Conservation (phyloP, 108 stramenopile genomes). For the Pseudonitzschia pungens region DNA sequence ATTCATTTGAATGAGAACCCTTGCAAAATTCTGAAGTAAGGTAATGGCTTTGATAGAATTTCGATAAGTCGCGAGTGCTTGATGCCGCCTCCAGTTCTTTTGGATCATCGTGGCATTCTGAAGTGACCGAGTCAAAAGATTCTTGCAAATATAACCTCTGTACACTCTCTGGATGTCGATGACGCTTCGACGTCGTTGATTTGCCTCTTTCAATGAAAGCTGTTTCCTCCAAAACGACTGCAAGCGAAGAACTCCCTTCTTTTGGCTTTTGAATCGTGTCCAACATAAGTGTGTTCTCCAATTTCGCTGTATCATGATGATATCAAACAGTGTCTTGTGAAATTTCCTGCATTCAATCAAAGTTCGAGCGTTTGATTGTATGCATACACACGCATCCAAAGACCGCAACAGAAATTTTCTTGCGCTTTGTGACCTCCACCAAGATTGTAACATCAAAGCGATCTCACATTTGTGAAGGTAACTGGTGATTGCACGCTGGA, state of each 20-base stretch:
- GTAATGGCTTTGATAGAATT: background rate
- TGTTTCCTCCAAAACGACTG: background rate
- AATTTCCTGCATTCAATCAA: slow-evolving; percentile 1
- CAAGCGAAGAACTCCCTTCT: background rate
- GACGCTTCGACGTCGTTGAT: slow-evolving; percentile 4
- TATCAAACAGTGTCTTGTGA: background rate
- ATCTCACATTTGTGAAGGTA: background rate
- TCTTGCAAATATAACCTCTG: background rate
- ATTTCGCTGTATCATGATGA: slow-evolving; percentile 2
- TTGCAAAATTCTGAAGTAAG: background rate
- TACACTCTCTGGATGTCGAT: slow-evolving; percentile 11
- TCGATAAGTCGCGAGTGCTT: background rate
- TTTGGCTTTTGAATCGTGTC: slow-evolving; percentile 2
- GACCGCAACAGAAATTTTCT: background rate
- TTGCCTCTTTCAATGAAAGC: background rate
- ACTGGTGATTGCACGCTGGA: background rate
- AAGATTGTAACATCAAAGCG: background rate
- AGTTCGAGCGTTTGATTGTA: background rate
- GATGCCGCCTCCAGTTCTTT: background rate
- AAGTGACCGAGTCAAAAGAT: background rate
- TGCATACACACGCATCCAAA: background rate
- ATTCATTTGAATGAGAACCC: background rate
- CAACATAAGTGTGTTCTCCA: slow-evolving; percentile 1
- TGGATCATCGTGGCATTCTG: background rate
- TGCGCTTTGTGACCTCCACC: slow-evolving; percentile 9